Conservation (phyloP, 306 rosid species). For the Rubus idaeus region DNA sequence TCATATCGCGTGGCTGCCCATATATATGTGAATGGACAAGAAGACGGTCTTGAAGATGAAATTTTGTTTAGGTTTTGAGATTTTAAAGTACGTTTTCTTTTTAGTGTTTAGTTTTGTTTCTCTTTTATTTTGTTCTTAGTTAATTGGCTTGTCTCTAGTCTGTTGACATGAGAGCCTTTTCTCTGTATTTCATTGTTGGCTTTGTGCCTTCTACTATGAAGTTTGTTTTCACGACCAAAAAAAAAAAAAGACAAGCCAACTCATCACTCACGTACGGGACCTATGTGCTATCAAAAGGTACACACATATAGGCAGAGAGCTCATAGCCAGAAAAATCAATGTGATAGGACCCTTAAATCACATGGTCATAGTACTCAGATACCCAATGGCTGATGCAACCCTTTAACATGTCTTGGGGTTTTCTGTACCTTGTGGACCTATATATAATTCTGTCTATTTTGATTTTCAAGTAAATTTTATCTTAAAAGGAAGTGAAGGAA, state of each 20-base stretch:
- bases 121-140: too few relatives aligned
- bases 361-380: constrained; percentile 5
- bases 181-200: too few relatives aligned
- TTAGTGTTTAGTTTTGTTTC: too few relatives aligned
- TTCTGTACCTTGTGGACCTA: constrained; percentile 3
- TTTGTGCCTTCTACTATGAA: too few relatives aligned
- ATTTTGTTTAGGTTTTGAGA: too few relatives aligned
- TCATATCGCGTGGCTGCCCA: too few relatives aligned
- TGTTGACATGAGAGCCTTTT: too few relatives aligned
- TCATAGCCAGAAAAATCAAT: neutral
- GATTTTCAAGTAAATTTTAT: neutral
- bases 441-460: neutral
- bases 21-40: neutral
- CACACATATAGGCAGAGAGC: neutral
- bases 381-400: neutral
- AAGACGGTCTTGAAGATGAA: too few relatives aligned
- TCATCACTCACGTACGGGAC: neutral
- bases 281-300: neutral
- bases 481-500: neutral
- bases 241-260: too few relatives aligned
- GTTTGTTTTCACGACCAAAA: too few relatives aligned
- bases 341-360: neutral
- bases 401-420: neutral
- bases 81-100: too few relatives aligned
- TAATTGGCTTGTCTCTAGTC: too few relatives aligned